Evolutionary conservation across 768 basidiomycete genomes (phyloP), one percentile per base, ranked within the genome.

Genomic region (Xerocomellus amylosporus): DNA sequence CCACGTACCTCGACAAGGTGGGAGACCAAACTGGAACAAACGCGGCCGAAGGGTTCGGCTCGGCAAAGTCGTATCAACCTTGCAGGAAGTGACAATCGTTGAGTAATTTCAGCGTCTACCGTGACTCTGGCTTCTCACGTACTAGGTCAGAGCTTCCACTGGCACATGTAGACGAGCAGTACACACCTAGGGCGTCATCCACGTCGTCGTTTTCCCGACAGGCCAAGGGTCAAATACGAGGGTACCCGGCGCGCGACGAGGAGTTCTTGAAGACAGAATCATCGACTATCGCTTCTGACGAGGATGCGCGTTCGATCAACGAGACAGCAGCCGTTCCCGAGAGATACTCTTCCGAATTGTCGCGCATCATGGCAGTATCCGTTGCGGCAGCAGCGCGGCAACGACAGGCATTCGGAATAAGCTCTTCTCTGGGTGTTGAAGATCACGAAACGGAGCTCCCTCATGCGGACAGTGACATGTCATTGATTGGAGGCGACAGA

Each of bases 321-420:
- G 50, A 49, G 10, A 49, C 36, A 5, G 37, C 7, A 2, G 28
- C 53, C 2, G 8, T 5, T 31, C 39, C 53, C 5, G 30, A 51
- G 10, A 56, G 70, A 39, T 65, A 63, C 40, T 69, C 68, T 26
- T 69, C 70, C 22, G 68, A 69, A 24, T 33, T 70, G 9, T 64
- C 65, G 15, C 61, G 64, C 8, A 58, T 70, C 42, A 63, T 60
- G 61, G 66, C 52, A 30, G 61, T 39, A 13, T 74, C 64, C 15
- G 60, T 65, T 19, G 70, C 68, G 2, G 74, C 74, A 15, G 77
- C 78, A 31, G 75, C 75, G 40, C 73, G 75, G 14, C 78, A 82
- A 58, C 70, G 78, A 40, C 71, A 71, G 55, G 79, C 77, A n/a
- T 78, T 81, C 58, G 83, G 82, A 6, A 79, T 83, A 43, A 75